Evolutionary conservation across 805 yeast genomes (phyloP).

Genomic region (Cyberlindnera petersonii): DNA sequence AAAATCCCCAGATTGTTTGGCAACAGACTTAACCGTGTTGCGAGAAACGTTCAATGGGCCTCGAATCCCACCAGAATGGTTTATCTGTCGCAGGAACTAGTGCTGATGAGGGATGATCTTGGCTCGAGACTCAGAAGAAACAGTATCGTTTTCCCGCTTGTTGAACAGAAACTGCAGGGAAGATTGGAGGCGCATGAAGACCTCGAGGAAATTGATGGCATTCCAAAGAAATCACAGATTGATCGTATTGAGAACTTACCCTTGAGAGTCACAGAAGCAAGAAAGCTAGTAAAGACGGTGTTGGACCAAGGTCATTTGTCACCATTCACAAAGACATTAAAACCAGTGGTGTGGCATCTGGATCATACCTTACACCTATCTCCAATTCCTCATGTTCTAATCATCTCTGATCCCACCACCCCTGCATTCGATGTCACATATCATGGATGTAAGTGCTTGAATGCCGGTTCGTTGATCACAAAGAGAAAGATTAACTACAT

Average conservation of each 20-base stretch:
- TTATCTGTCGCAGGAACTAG: constrained; percentile 82
- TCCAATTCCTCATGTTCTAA: constrained; percentile 68
- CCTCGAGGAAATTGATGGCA: constrained; percentile 4
- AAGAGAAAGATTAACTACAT: constrained; percentile 56
- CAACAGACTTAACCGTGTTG: constrained; percentile 57
- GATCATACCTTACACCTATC: constrained; percentile 66
- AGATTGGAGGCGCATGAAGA: constrained; percentile 18
- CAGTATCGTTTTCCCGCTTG: constrained; percentile 50
- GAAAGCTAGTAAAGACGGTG: constrained; percentile 72
- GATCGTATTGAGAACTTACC: constrained; percentile 36
- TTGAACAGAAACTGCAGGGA: constrained; percentile 22
- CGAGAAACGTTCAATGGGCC: constrained; percentile 51
- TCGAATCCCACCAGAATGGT: constrained; percentile 78
- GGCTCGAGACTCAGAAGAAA: constrained; percentile 69
- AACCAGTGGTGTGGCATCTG: constrained; percentile 66
- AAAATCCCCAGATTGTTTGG: constrained; percentile 71
- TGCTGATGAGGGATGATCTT: constrained; percentile 67
- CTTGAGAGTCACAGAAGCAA: constrained; percentile 51
- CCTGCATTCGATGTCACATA: constrained; percentile 73
- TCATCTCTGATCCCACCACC: constrained; percentile 68
- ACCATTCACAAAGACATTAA: constrained; percentile 61
- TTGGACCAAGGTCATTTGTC: constrained; percentile 85
- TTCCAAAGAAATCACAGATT: constrained; percentile 23
- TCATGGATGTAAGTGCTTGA: constrained; percentile 76
- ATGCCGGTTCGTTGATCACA: constrained; percentile 56